Conservation (phyloP, 1,284 basidiomycete genomes). For the Moesziomyces sp. region DNA sequence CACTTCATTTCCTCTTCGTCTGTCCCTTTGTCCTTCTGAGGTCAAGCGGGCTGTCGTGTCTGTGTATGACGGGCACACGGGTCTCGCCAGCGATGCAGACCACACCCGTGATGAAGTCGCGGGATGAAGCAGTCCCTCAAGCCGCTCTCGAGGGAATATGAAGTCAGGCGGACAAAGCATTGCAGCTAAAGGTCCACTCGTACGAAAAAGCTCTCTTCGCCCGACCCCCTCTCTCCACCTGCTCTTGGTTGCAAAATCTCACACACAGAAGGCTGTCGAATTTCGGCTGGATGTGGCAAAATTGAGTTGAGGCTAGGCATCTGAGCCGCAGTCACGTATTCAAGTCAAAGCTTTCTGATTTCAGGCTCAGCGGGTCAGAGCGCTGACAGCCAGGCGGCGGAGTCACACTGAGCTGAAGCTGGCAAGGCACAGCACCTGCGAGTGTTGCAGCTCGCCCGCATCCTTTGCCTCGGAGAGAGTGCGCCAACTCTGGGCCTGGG, state of each 20-base stretch:
- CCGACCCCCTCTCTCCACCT: background rate
- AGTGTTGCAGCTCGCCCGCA: background rate
- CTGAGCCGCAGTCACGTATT: background rate
- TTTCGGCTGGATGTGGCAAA: slow-evolving; percentile 17
- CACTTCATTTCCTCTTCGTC: too few species aligned
- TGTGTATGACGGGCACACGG: too few species aligned
- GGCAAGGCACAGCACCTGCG: background rate
- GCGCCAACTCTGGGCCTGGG: background rate
- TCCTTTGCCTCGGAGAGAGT: background rate
- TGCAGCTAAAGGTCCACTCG: background rate
- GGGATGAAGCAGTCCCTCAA: too few species aligned
- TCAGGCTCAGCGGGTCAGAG: too few species aligned
- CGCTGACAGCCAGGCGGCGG: too few species aligned
- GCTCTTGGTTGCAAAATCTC: slow-evolving; percentile 6
- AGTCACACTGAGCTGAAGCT: background rate
- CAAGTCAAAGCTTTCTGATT: background rate
- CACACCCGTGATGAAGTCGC: too few species aligned
- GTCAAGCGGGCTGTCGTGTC: too few species aligned
- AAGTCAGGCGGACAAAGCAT: background rate
- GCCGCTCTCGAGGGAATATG: background rate
- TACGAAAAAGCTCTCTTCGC: background rate
- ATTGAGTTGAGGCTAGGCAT: background rate
- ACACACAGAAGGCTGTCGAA: slow-evolving; percentile 20
- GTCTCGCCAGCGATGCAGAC: too few species aligned
- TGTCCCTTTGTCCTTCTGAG: too few species aligned